Conservation (phyloP, 768 basidiomycete genomes). For the Auricularia heimuer region DNA sequence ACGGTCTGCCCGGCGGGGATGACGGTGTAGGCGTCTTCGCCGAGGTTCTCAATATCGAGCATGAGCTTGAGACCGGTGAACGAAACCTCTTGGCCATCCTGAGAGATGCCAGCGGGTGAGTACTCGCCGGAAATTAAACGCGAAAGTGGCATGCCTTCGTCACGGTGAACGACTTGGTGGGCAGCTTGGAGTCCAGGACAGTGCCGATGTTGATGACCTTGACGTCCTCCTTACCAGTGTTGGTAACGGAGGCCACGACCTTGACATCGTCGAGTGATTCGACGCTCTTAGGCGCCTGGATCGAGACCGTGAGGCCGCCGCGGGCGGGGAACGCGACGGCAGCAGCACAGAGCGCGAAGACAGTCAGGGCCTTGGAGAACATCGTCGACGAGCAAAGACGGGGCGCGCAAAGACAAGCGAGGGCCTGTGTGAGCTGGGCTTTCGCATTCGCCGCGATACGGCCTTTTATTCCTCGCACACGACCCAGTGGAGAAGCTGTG, state of each 20-base stretch:
- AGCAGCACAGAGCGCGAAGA: background rate
- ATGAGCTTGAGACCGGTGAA: slow-evolving; percentile 37
- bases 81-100: slow-evolving; percentile 25
- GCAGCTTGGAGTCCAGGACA: slow-evolving; percentile 33
- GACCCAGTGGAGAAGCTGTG: too few species aligned
- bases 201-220: slow-evolving; percentile 40
- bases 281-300: slow-evolving; percentile 13
- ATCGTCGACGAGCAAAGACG: background rate
- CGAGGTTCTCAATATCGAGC: slow-evolving; percentile 22
- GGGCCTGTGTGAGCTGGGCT: background rate
- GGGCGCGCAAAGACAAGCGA: background rate
- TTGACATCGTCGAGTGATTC: slow-evolving; percentile 30
- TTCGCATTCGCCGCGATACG: too few species aligned
- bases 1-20: slow-evolving; percentile 33
- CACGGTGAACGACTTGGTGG: slow-evolving; percentile 35
- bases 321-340: background rate
- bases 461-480: too few species aligned
- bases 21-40: slow-evolving; percentile 30
- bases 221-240: slow-evolving; percentile 29
- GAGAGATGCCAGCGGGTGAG: background rate
- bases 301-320: background rate
- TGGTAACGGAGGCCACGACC: slow-evolving; percentile 33
- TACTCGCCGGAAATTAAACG: background rate
- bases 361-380: slow-evolving; percentile 1
- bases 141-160: slow-evolving; percentile 16